phyloP scores from a whole-genome alignment of 352 stramenopile species.

The Pythium folliculosum region DNA sequence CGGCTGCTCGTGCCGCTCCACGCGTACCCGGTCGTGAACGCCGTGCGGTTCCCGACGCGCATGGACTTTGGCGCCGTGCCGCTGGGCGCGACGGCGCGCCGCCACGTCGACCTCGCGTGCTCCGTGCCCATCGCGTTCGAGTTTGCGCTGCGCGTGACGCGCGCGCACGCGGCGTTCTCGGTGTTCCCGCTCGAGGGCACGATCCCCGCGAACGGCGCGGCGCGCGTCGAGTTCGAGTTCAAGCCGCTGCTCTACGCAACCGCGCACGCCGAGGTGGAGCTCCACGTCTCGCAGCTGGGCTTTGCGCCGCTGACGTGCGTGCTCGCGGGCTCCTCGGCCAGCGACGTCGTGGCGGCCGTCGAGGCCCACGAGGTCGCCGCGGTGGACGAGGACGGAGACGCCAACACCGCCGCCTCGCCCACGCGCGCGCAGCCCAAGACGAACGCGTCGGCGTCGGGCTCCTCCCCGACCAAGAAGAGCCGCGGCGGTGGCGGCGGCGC shows the following conservation, averaged over 20 bases:
- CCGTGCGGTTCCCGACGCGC: constrained; percentile 67
- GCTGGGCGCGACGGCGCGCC: constrained; percentile 43
- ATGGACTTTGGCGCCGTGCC: constrained; percentile 85
- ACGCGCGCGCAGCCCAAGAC: neutral
- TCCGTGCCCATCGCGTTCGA: constrained; percentile 90
- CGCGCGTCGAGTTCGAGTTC: constrained; percentile 77
- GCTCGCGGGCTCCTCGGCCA: constrained; percentile 63
- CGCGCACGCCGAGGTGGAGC: constrained; percentile 58
- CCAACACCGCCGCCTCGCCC: too few species aligned
- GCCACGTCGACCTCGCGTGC: constrained; percentile 53
- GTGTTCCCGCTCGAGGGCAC: constrained; percentile 68
- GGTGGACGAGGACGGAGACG: too few species aligned
- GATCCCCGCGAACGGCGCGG: constrained; percentile 69
- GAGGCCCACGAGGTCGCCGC: neutral
- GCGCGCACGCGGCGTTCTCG: constrained; percentile 74
- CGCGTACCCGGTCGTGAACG: constrained; percentile 85
- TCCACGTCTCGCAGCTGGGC: constrained; percentile 79
- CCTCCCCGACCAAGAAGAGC: constrained; percentile 3
- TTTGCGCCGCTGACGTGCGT: constrained; percentile 67
- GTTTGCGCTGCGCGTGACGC: constrained; percentile 69
- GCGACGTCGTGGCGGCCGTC: constrained; percentile 17
- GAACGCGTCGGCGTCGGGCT: neutral
- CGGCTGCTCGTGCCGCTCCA: constrained; percentile 79
- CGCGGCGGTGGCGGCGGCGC: neutral
- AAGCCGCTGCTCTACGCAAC: constrained; percentile 66